Evolutionary conservation across 2,329 filamentous ascomycete genomes (phyloP), one percentile per base, ranked within the genome.

Genomic region (Rosellinia necatrix): DNA sequence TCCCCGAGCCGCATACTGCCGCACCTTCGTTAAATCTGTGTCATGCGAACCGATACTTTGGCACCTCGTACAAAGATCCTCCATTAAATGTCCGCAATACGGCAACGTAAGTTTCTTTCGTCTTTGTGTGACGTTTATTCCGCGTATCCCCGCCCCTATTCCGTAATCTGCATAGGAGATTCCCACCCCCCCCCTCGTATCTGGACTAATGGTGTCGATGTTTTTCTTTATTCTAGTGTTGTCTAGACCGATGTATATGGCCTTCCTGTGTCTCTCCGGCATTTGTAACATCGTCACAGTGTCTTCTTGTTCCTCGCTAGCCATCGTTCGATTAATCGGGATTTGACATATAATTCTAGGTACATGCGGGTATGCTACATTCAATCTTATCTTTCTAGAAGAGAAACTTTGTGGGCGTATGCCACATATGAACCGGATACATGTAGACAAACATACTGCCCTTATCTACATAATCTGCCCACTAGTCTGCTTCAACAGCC

Each of bases 21-120:
- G n/a, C n/a, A n/a, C n/a, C n/a, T n/a, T n/a, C n/a, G n/a, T 49
- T n/a, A 24, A 42, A 42, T 30, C 40, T 40, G 47, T 56, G 47
- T 53, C 41, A 41, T 49, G 34, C 49, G 49, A 60, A 51, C 58
- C 53, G 49, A 40, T 25, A 52, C 49, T 44, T 42, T 49, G 58
- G 54, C 54, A 54, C 53, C 58, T 60, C 49, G 46, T 27, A 60
- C 58, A 35, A 49, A 40, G 37, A 53, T 59, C 24, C 24, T 53
- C 41, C 22, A 35, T 54, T 48, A 57, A 60, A 58, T 44, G 40
- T 42, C 58, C 53, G 58, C 54, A 24, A 42, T 29, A 22, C 53
- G 40, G 56, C 38, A 53, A 25, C 46, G 43, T 35, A 52, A 19
- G 29, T 43, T 34, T 49, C 46, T 41, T 51, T 53, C 34, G 42